phyloP scores from a whole-genome alignment of 1,139 yeast genomes.

The Suhomyces chickasaworum region DNA sequence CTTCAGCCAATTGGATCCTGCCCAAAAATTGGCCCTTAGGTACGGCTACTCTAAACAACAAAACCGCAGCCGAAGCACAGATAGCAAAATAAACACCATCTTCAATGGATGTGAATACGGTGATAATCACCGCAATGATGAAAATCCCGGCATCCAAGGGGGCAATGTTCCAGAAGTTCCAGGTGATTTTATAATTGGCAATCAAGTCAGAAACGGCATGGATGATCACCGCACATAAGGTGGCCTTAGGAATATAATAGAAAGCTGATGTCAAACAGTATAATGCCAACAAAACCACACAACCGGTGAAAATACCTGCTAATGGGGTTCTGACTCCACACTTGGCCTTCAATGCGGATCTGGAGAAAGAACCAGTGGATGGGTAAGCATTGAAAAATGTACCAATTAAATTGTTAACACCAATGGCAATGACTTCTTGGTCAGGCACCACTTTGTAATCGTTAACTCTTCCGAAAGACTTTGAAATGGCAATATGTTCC shows the following conservation, averaged over 20 bases:
- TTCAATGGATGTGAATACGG: conserved; percentile 83
- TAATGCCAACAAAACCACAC: conserved; percentile 81
- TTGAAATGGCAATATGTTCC: conserved; percentile 92
- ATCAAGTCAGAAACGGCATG: conserved; percentile 93
- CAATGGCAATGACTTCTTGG: conserved; percentile 93
- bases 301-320: conserved; percentile 90
- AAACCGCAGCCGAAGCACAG: conserved; percentile 76
- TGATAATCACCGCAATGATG: conserved; percentile 71
- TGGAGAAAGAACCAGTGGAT: conserved; percentile 93
- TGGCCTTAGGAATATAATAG: conserved; percentile 88
- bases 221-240: conserved; percentile 82
- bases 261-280: conserved; percentile 83
- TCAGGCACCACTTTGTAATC: conserved; percentile 90
- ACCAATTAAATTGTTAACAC: conserved; percentile 86
- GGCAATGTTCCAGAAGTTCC: conserved; percentile 71
- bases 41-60: conserved; percentile 73
- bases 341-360: conserved; percentile 91
- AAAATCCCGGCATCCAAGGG: conserved; percentile 82
- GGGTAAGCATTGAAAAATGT: conserved; percentile 94
- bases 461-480: conserved; percentile 89
- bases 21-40: conserved; percentile 87
- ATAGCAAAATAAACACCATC: conserved; percentile 89
- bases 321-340: conserved; percentile 95
- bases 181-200: conserved; percentile 70
- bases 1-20: conserved; percentile 67